Conservation (phyloP, 768 basidiomycete species). For the Collybia sordida region DNA sequence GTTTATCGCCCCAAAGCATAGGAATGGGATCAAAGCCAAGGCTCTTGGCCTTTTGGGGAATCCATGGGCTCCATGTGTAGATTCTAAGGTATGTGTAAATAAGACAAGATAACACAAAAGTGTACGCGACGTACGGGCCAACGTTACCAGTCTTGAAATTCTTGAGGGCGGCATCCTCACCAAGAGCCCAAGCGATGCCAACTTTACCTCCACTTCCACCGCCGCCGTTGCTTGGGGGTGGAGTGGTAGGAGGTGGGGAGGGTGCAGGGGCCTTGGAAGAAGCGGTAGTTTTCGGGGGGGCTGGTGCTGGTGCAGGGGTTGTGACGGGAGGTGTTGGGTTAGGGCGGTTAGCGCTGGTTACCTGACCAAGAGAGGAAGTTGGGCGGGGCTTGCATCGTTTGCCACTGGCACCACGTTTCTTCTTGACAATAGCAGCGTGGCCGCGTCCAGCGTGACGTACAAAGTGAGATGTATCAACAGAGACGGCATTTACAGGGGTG, state of each 20-base stretch:
- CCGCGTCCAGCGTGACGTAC: slow-evolving; percentile 44
- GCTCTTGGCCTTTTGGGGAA: slow-evolving; percentile 35
- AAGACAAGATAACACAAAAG: background rate
- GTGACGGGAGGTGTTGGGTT: slow-evolving; percentile 10
- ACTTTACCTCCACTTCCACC: slow-evolving; percentile 42
- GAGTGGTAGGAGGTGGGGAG: slow-evolving; percentile 11
- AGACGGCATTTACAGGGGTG: slow-evolving; percentile 52
- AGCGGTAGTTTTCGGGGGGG: slow-evolving; percentile 16
- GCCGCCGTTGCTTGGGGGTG: slow-evolving; percentile 12
- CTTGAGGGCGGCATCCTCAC: slow-evolving; percentile 45
- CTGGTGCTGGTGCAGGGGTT: slow-evolving; percentile 13
- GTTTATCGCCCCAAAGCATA: slow-evolving; percentile 70
- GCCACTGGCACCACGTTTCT: slow-evolving; percentile 41
- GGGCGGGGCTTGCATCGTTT: slow-evolving; percentile 62
- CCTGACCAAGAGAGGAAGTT: slow-evolving; percentile 21
- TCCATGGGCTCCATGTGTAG: slow-evolving; percentile 68
- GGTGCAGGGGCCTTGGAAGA: slow-evolving; percentile 15
- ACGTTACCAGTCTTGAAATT: slow-evolving; percentile 50
- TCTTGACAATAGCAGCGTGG: slow-evolving; percentile 49
- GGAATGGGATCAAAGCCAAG: slow-evolving; percentile 57
- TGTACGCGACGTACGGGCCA: slow-evolving; percentile 33
- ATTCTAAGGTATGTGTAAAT: slow-evolving; percentile 27
- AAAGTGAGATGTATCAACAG: slow-evolving; percentile 34
- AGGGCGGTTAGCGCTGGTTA: slow-evolving; percentile 15
- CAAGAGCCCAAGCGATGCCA: slow-evolving; percentile 69